Evolutionary conservation across 352 stramenopile genomes (phyloP).

Genomic region (Phytophthora pluvialis): DNA sequence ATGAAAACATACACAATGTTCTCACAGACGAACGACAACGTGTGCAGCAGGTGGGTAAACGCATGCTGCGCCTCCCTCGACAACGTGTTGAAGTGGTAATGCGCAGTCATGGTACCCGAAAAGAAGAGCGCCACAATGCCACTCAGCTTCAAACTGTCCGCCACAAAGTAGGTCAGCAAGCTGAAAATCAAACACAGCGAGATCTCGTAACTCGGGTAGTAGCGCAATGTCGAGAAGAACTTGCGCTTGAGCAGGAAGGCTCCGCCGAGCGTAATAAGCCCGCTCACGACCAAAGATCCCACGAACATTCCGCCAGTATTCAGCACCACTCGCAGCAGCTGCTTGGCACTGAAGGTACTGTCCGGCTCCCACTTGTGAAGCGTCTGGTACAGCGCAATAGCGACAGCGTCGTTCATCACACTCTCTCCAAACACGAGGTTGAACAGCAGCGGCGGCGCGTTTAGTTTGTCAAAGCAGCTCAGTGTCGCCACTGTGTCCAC

Average conservation of each 20-base stretch:
- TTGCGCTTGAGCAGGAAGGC: slow-evolving; percentile 82
- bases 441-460: slow-evolving; percentile 90
- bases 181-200: slow-evolving; percentile 88
- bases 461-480: slow-evolving; percentile 92
- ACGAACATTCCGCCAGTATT: slow-evolving; percentile 83
- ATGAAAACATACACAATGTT: slow-evolving; percentile 90
- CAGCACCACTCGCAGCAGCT: slow-evolving; percentile 65
- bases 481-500: slow-evolving; percentile 95
- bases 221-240: slow-evolving; percentile 72
- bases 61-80: slow-evolving; percentile 82
- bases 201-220: slow-evolving; percentile 89
- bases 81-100: slow-evolving; percentile 90
- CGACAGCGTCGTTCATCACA: slow-evolving; percentile 95
- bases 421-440: slow-evolving; percentile 96
- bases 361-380: slow-evolving; percentile 89
- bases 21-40: slow-evolving; percentile 79
- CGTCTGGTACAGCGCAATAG: slow-evolving; percentile 94
- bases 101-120: slow-evolving; percentile 88
- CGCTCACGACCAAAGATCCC: slow-evolving; percentile 76
- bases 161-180: slow-evolving; percentile 86
- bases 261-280: slow-evolving; percentile 71
- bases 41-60: slow-evolving; percentile 88
- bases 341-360: slow-evolving; percentile 65
- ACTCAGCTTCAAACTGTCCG: slow-evolving; percentile 79
- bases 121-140: slow-evolving; percentile 96